phyloP scores from a whole-genome alignment of 768 basidiomycete genomes.

The Leucocoprinus birnbaumii region DNA sequence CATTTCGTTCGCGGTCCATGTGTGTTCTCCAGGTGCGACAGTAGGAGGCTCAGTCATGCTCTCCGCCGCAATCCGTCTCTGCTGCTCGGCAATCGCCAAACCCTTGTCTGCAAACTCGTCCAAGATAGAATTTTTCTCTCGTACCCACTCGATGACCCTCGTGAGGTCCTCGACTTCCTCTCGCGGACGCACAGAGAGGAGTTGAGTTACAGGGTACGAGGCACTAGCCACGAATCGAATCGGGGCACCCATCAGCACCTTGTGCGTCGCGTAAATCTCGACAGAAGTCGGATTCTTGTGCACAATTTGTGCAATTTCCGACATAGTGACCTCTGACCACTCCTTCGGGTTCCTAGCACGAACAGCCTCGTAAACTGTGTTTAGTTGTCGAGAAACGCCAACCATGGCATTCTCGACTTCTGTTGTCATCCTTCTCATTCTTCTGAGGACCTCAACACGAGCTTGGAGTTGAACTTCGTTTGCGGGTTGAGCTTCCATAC shows the following conservation, averaged over 20 bases:
- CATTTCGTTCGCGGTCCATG: slow-evolving; percentile 53
- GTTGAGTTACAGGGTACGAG: slow-evolving; percentile 44
- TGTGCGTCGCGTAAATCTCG: slow-evolving; percentile 53
- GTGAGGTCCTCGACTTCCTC: slow-evolving; percentile 51
- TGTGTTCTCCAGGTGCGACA: slow-evolving; percentile 20
- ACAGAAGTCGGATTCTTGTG: slow-evolving; percentile 28
- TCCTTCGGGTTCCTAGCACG: slow-evolving; percentile 41
- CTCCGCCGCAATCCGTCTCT: slow-evolving; percentile 25
- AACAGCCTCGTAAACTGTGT: slow-evolving; percentile 44
- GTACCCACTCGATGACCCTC: slow-evolving; percentile 46
- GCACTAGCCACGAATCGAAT: slow-evolving; percentile 50
- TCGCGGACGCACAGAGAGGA: slow-evolving; percentile 63
- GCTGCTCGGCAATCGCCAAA: slow-evolving; percentile 31
- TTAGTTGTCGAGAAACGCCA: slow-evolving; percentile 20
- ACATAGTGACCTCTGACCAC: slow-evolving; percentile 56
- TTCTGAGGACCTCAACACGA: slow-evolving; percentile 60
- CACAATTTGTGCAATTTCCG: slow-evolving; percentile 48
- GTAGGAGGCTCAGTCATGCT: slow-evolving; percentile 23
- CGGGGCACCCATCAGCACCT: slow-evolving; percentile 55
- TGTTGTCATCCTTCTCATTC: slow-evolving; percentile 51
- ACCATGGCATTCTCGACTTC: slow-evolving; percentile 36
- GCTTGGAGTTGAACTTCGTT: slow-evolving; percentile 45
- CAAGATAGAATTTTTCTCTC: slow-evolving; percentile 35
- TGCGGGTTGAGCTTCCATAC: slow-evolving; percentile 24
- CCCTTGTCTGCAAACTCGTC: slow-evolving; percentile 51